Conservation (phyloP, 2,329 filamentous ascomycete species). For the Verticillium zaregamsianum region DNA sequence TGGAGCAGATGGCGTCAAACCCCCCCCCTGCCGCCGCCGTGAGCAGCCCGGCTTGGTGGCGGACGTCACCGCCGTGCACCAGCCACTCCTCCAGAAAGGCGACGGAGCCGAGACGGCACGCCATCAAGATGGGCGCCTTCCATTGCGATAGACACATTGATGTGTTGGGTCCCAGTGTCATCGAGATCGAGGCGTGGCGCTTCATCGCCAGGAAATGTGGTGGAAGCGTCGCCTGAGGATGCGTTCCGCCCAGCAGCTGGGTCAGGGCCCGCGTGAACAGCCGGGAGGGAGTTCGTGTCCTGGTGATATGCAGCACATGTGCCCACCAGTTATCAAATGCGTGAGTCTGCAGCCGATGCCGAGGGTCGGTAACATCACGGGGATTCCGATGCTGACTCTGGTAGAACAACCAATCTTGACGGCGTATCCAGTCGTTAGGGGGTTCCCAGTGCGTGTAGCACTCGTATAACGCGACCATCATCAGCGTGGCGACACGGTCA, state of each 20-base stretch:
- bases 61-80: neutral
- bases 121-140: neutral
- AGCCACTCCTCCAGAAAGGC: neutral
- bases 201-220: neutral
- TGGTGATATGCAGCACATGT: no score
- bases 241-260: neutral
- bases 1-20: neutral
- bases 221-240: neutral
- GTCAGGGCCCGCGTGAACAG: neutral
- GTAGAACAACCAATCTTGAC: neutral
- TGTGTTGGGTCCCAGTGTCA: no score
- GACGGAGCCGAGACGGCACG: neutral
- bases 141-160: no score
- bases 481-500: neutral
- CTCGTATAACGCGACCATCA: neutral
- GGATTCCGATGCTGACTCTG: neutral
- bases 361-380: neutral
- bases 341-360: neutral
- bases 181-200: no score
- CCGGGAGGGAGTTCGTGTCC: neutral
- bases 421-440: neutral
- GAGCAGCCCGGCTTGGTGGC: neutral
- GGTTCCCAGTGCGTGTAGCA: neutral
- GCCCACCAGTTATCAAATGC: no score
- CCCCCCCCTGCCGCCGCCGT: neutral